Base-by-base conservation (phyloP, 441 rosid species). In the Populus hybrid region DNA sequence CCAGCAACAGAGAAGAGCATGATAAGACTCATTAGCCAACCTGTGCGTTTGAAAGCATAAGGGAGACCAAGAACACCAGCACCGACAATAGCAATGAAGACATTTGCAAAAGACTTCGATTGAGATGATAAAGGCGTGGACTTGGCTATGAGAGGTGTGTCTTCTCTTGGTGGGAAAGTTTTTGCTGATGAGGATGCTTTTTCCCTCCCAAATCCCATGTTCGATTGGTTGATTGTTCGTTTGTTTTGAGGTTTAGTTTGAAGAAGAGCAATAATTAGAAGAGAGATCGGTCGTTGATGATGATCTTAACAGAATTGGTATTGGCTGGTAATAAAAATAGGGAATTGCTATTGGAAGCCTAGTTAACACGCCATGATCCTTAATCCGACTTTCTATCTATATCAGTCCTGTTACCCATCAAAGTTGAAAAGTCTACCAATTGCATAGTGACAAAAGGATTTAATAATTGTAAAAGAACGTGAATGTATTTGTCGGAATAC, bases 41-140 rank as follows among this genome's bases (percentile, higher is more conserved):
- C 97, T 40, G 93, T 90, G 36, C 91, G 94, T 86, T 89, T 94
- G 82, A 93, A 92, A 23, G 93, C 77, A 84, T 92, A 90, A 9
- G 98, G 97, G 11, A 93, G 85, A 4, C 98, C 97, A 5, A 93
- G 77, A 30, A 94, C 96, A 20, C 97, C 98, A 8, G 97, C 90
- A 1, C 97, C 98, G 5, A 92, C 95, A n/a, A 91, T 81, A 14
- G 97, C 89, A 6, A 92, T 94, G 90, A 94, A 94, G 28, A 90
- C 89, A 77, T 94, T 94, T 59, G 97, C 97, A 71, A 92, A 86
- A 35, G 97, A 93, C 84, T 94, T 94, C 34, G 6, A 32, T 32
- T 32, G 34, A 32, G 34, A 32, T 32, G 34, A 32, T 32, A 32
- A 32, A 32, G 34, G 34, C 6, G 34, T 32, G 6, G 21, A 69